These are phyloP conservation scores for Chamaenerion angustifolium DNA, from an alignment of 345 rosid species.

Conservation along the genomic window DNA sequence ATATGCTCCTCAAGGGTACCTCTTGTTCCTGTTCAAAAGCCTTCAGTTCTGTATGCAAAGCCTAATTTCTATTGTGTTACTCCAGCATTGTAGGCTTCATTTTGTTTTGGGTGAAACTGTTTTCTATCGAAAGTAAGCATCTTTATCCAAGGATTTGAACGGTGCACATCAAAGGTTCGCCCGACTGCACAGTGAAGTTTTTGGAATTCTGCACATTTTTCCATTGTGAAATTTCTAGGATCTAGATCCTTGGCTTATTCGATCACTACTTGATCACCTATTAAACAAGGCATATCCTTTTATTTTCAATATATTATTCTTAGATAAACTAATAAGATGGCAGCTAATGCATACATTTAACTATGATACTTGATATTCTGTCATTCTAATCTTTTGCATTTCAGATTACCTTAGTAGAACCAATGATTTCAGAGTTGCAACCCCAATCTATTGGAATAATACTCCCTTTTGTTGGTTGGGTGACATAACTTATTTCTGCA, in stretches of 20 bases:
- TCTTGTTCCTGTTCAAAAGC: conserved; percentile 69
- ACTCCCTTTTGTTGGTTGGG: conserved; percentile 62
- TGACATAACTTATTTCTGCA: not conserved
- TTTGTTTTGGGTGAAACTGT: too few species aligned
- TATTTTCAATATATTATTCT: conserved; percentile 1
- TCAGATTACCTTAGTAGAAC: conserved; percentile 73
- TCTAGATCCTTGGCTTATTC: conserved; percentile 97
- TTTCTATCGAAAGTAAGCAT: not conserved
- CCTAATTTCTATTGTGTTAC: conserved; percentile 88
- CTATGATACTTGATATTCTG: conserved; percentile 3
- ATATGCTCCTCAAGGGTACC: conserved; percentile 70
- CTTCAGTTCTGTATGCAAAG: conserved; percentile 84
- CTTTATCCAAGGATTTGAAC: conserved; percentile 58
- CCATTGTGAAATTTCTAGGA: conserved; percentile 79
- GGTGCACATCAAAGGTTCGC: conserved; percentile 97
- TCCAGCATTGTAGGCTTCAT: not conserved
- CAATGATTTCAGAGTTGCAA: conserved; percentile 80
- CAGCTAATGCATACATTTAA: not conserved
- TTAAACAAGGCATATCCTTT: conserved; percentile 59
- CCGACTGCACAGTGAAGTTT: conserved; percentile 80
- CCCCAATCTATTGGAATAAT: conserved; percentile 94
- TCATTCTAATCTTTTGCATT: conserved; percentile 12
- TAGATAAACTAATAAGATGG: too few species aligned
- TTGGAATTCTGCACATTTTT: conserved; percentile 82
- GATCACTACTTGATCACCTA: conserved; percentile 89